Conservation (phyloP, 2,329 filamentous ascomycete genomes). For the Paecilomyces dactylethromorphus region DNA sequence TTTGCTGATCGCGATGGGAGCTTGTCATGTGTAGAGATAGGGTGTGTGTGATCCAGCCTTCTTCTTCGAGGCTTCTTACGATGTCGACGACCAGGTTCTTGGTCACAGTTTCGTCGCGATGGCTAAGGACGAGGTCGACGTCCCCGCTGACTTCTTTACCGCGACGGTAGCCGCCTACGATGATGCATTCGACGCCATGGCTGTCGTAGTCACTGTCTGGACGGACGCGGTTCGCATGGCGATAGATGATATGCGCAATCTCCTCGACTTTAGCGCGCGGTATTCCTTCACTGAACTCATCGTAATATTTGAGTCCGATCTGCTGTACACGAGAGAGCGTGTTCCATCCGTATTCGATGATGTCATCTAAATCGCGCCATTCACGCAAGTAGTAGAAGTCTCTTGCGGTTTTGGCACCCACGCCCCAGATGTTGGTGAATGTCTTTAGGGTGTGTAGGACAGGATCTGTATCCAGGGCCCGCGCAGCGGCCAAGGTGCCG, state of each 20-base stretch:
- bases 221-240: constrained; percentile 60
- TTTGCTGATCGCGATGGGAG: constrained; percentile 65
- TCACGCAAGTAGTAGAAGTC: constrained; percentile 71
- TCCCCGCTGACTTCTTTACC: constrained; percentile 71
- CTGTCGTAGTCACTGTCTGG: constrained; percentile 33
- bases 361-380: constrained; percentile 79
- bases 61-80: constrained; percentile 62
- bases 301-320: constrained; percentile 89
- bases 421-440: constrained; percentile 90
- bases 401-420: constrained; percentile 71
- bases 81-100: constrained; percentile 65
- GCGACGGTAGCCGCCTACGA: constrained; percentile 76
- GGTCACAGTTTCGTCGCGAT: constrained; percentile 65
- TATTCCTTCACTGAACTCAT: constrained; percentile 70
- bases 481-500: constrained; percentile 57
- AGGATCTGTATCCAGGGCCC: constrained; percentile 57
- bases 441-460: constrained; percentile 57
- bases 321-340: constrained; percentile 73
- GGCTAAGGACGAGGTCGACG: constrained; percentile 78
- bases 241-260: constrained; percentile 59
- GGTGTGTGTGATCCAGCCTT: constrained; percentile 72
- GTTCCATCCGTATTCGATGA: constrained; percentile 76
- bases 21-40: constrained; percentile 64
- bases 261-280: constrained; percentile 64
- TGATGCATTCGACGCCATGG: constrained; percentile 49